Conservation (phyloP, 1,284 basidiomycete species). For the Apiotrichum sp. region DNA sequence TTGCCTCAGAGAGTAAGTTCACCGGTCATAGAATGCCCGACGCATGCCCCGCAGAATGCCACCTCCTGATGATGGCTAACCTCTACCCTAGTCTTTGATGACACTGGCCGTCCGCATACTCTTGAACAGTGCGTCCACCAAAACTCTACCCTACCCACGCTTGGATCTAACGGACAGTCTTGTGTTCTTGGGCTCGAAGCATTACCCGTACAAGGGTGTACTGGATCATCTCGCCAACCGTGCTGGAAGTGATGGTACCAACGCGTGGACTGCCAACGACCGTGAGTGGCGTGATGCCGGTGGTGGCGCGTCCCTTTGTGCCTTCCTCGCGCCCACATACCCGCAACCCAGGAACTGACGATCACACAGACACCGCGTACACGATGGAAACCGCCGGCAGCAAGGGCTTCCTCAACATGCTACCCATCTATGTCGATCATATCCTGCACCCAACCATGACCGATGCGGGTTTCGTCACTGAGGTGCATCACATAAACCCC, state of each 20-base stretch:
- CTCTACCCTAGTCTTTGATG: slow-evolving; percentile 66
- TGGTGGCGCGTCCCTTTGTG: neutral
- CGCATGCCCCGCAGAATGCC: no score
- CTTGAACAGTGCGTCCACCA: slow-evolving; percentile 61
- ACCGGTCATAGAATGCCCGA: neutral
- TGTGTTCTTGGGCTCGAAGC: slow-evolving; percentile 89
- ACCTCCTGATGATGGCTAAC: neutral
- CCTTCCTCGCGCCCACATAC: slow-evolving; percentile 26
- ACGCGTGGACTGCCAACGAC: slow-evolving; percentile 57
- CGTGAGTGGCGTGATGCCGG: slow-evolving; percentile 21
- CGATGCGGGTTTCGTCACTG: slow-evolving; percentile 82
- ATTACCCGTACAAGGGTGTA: slow-evolving; percentile 95
- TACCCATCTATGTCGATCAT: slow-evolving; percentile 96
- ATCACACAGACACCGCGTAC: slow-evolving; percentile 68
- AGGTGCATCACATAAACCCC: slow-evolving; percentile 88
- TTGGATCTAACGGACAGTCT: slow-evolving; percentile 51
- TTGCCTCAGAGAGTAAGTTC: slow-evolving; percentile 79
- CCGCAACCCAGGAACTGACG: no score
- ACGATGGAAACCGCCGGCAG: slow-evolving; percentile 96
- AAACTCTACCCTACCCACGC: neutral
- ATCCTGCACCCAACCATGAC: slow-evolving; percentile 95
- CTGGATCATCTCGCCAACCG: slow-evolving; percentile 96
- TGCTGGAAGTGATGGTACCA: slow-evolving; percentile 87
- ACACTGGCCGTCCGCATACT: slow-evolving; percentile 88
- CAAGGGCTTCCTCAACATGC: slow-evolving; percentile 87